Evolutionary conservation across 2,329 filamentous ascomycete genomes (phyloP), one percentile per base, ranked within the genome.

Genomic region (Beauveria sp.): DNA sequence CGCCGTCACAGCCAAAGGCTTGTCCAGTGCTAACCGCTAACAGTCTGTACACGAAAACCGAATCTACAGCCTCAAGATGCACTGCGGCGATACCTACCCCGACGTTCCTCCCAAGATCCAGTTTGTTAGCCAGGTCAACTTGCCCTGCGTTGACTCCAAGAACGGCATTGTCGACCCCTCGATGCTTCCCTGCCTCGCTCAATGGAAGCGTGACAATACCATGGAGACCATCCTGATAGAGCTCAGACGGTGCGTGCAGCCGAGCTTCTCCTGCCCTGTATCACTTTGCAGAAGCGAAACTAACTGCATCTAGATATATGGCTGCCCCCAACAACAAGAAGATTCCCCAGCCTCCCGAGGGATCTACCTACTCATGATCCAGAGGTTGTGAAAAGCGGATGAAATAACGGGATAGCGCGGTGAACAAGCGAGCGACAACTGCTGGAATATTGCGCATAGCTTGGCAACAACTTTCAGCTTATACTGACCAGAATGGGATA

Each of bases 11-110:
- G 7, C 20, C 8, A 6, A 24, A 30, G 5, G 2, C 5, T 34
- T 24, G 43, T 38, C 28, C 43, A 6, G 14, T 56, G 34, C 60
- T 60, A 38, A 63, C 57, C 22, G 30, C 47, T 58, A 14, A 47
- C 71, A 95, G 90, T 96, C 92, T 76, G 92, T 88, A 65, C 93
- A 98, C 74, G 95, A 99, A 81, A 99, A 99, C 78, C 90, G 95
- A 71, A 99, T 99, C 79, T 99, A 99, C 82, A 96, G 91, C 68
- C 84, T 99, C 70, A 96, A 93, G 77, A 96, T 99, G 79, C 89
- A 96, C 79, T 99, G 95, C 79, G 93, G 92, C 65, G 82, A 86
- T 54, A 81, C 90, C 62, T 99, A 99, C 75, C 95, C 95, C 58
- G 92, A 96, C 73, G 80, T 85, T 65, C 95, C 95, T 51, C 95